Evolutionary conservation across 371 early-diverging fungal genomes (phyloP).

Genomic region (Mucor sp.): DNA sequence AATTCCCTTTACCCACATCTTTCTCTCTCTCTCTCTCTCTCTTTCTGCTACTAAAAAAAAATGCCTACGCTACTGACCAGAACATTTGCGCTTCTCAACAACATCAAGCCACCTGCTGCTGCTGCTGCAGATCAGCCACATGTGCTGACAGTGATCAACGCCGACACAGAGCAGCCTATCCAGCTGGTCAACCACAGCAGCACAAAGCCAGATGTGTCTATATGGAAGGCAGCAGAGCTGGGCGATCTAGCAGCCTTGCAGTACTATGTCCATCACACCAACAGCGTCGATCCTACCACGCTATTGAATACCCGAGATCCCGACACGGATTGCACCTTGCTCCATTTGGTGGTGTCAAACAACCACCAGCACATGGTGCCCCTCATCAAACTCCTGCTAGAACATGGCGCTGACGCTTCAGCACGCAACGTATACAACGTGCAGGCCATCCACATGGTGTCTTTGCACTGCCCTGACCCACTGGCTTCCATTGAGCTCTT

Average conservation of each 20-base stretch:
- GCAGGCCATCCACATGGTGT: conserved; percentile 42
- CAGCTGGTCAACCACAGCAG: not conserved
- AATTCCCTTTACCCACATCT: conserved; percentile 1
- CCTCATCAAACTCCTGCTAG: conserved; percentile 39
- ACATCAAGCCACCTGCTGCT: conserved; percentile 22
- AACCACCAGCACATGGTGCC: conserved; percentile 33
- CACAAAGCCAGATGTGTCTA: conserved; percentile 8
- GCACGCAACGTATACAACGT: conserved; percentile 44
- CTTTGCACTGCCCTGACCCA: conserved; percentile 36
- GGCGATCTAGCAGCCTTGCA: conserved; percentile 29
- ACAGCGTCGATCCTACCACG: conserved; percentile 2
- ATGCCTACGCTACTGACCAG: conserved; percentile 28
- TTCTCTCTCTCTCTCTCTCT: conserved; percentile 1
- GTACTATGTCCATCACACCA: conserved; percentile 21
- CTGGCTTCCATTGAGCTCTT: conserved; percentile 40
- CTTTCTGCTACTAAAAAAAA: not conserved
- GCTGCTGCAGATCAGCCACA: not conserved
- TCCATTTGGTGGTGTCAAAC: conserved; percentile 48
- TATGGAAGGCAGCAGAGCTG: conserved; percentile 33
- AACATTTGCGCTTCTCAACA: conserved; percentile 27
- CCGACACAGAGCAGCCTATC: not conserved
- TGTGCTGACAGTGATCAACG: not conserved
- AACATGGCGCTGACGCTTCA: conserved; percentile 52
- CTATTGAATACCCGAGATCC: conserved; percentile 54
- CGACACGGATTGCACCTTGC: conserved; percentile 48